A percentile compares a stretch with the other conserved stretches of the same genome.
Conservation (phyloP, 2,329 filamentous ascomycete genomes). For the Cryphonectria naterciae region DNA sequence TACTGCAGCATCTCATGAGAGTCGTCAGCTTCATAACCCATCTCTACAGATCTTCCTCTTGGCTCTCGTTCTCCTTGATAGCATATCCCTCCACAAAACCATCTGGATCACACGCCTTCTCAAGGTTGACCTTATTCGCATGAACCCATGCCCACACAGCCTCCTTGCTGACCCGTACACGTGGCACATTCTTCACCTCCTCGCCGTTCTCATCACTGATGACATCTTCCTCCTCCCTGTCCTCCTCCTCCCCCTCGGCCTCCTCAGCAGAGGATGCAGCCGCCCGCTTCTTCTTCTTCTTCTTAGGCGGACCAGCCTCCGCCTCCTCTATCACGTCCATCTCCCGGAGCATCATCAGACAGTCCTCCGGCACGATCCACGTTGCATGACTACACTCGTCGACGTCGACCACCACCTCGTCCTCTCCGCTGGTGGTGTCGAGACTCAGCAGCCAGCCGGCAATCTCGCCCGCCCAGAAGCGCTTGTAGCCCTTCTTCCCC, state of each 20-base stretch:
- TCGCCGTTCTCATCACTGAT: conserved; percentile 37
- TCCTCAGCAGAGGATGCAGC: neutral
- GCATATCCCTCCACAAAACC: conserved; percentile 76
- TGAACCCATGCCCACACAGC: conserved; percentile 69
- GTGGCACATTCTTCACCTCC: conserved; percentile 41
- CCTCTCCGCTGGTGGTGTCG: conserved; percentile 42
- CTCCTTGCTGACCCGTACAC: conserved; percentile 58
- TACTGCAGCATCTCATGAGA: neutral
- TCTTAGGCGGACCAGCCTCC: conserved; percentile 49
- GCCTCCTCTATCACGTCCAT: conserved; percentile 74
- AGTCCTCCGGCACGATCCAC: conserved; percentile 85
- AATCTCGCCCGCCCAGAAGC: conserved; percentile 87
- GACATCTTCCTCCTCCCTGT: conserved; percentile 31
- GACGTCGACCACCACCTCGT: conserved; percentile 63
- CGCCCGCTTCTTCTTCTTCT: conserved; percentile 30
- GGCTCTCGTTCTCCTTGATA: conserved; percentile 45
- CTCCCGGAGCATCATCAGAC: conserved; percentile 74
- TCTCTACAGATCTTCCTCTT: conserved; percentile 37
- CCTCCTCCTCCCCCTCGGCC: conserved; percentile 33
- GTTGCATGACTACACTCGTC: conserved; percentile 75
- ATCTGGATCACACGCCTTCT: conserved; percentile 70
- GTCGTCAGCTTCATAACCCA: neutral
- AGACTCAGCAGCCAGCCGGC: conserved; percentile 66
- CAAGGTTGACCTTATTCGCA: conserved; percentile 63
- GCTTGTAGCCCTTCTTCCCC: conserved; percentile 78